These are phyloP conservation scores for Trypanosomatidae sp. DNA, from an alignment of 208 protist genomes.

Conservation along the genomic window DNA sequence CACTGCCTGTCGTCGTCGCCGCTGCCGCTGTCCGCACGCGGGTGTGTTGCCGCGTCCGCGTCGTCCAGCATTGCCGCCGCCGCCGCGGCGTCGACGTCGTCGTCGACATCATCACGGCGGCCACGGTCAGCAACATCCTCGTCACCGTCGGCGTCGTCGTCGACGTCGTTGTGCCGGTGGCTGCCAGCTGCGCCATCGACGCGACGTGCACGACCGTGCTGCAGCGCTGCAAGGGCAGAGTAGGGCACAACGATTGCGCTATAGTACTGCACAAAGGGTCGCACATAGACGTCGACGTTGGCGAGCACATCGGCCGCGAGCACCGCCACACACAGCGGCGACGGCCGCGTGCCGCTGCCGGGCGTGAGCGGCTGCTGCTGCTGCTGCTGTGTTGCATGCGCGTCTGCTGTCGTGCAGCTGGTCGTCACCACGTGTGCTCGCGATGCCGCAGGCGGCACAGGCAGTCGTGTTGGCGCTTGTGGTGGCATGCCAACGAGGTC, in stretches of 20 bases:
- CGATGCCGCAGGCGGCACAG: constrained; percentile 1
- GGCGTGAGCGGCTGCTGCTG: constrained; percentile 7
- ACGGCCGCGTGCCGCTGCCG: neutral
- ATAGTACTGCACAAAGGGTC: constrained; percentile 68
- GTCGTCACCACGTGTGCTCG: neutral
- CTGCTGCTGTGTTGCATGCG: constrained; percentile 4
- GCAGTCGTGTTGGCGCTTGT: constrained; percentile 47
- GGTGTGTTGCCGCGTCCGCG: too few relatives aligned
- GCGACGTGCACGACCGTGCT: constrained; percentile 23
- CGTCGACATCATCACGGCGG: too few relatives aligned
- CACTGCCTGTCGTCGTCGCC: too few relatives aligned
- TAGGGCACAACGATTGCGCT: constrained; percentile 63
- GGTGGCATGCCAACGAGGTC: constrained; percentile 45
- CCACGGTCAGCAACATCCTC: too few relatives aligned
- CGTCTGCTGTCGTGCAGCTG: neutral
- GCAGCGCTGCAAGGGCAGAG: constrained; percentile 40
- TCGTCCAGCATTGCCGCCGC: constrained; percentile 16
- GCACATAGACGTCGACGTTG: constrained; percentile 53
- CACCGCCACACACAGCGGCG: constrained; percentile 34
- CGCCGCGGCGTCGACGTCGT: neutral
- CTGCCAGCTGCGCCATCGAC: too few relatives aligned
- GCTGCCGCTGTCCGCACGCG: too few relatives aligned
- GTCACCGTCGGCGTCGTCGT: constrained; percentile 17
- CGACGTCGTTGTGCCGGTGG: too few relatives aligned
- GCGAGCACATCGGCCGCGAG: constrained; percentile 67